Base-by-base conservation (phyloP, 768 basidiomycete genomes). In the Phlegmacium glaucopus region DNA sequence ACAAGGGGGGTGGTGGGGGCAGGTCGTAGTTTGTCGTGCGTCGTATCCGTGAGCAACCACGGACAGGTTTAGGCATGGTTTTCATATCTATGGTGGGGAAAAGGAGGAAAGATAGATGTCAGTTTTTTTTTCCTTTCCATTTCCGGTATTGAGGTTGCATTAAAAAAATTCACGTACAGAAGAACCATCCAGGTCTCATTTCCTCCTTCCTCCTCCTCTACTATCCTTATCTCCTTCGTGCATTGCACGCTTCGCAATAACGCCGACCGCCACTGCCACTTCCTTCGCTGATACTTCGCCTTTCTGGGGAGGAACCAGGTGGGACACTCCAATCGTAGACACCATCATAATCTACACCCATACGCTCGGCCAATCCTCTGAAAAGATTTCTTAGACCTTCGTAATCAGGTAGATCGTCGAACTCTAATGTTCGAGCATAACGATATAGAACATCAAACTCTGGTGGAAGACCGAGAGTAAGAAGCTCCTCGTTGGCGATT, bases 331-430 rank as follows among this genome's bases (percentile, higher is more conserved):
- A 77, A 47, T 76, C 72, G 55, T 61, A 76, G 1, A 70, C 67
- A 10, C 69, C 75, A 56, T 82, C 80, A 55, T 80, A 82, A 45
- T 72, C 71, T 6, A 82, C 67, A 1, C 76, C 79, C n/a, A 76
- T 64, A 8, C 77, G 72, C 48, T 69, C 72, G 1, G 77, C 83
- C 9, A 85, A 60, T 4, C 75, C 78, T 12, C 77, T 74, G 64
- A 93, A 90, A 38, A 91, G 76, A 38, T 77, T 78, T 36, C 90
- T 76, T 17, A 93, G 71, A 22, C 90, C 90, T 37, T 83, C 85
- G 57, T 94, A 94, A 65, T 94, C 92, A 9, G 91, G 92, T 34
- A 90, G 74, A 69, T 94, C 91, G 58, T 89, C 89, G 56, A 93
- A 94, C 53, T 85, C 85, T 29, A 94, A 80, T 2, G 82, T 82